Evolutionary conservation across 345 rosid species (phyloP).

Genomic region (Clausena lansium): DNA sequence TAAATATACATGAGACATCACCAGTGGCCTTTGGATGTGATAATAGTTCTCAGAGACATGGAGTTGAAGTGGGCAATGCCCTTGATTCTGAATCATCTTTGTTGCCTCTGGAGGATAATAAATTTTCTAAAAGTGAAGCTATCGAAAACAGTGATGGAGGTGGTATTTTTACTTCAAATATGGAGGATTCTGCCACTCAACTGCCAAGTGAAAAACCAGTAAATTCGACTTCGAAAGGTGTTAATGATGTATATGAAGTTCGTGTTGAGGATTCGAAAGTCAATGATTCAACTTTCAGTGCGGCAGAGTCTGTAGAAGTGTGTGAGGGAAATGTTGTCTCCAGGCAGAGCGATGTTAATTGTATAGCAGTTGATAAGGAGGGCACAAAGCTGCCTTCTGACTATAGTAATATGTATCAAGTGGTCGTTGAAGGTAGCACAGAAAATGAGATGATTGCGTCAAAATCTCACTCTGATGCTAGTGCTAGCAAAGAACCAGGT

Average conservation of each 20-base stretch:
- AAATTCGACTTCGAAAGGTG: slow-evolving; percentile 24
- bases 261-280: slow-evolving; percentile 5
- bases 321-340: slow-evolving; percentile 17
- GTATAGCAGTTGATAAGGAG: slow-evolving; percentile 23
- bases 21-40: slow-evolving; percentile 16
- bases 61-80: slow-evolving; percentile 22
- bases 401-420: slow-evolving; percentile 21
- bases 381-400: slow-evolving; percentile 31
- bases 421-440: slow-evolving; percentile 20
- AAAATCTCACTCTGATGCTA: slow-evolving; percentile 31
- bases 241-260: slow-evolving; percentile 21
- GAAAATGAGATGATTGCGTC: slow-evolving; percentile 31
- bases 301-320: slow-evolving; percentile 24
- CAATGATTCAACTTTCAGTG: slow-evolving; percentile 14
- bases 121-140: slow-evolving; percentile 24
- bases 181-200: slow-evolving; percentile 22
- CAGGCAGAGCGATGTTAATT: slow-evolving; percentile 22
- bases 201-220: slow-evolving; percentile 18
- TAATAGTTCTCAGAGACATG: slow-evolving; percentile 20
- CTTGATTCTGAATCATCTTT: slow-evolving; percentile 29
- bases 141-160: slow-evolving; percentile 21
- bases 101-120: slow-evolving; percentile 21
- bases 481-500: slow-evolving; percentile 41
- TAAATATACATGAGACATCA: slow-evolving; percentile 14
- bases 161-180: slow-evolving; percentile 14